Percentiles rank a stretch among this genome's conserved stretches.
Conservation (phyloP, 345 rosid genomes). For the Hirschfeldia incana region DNA sequence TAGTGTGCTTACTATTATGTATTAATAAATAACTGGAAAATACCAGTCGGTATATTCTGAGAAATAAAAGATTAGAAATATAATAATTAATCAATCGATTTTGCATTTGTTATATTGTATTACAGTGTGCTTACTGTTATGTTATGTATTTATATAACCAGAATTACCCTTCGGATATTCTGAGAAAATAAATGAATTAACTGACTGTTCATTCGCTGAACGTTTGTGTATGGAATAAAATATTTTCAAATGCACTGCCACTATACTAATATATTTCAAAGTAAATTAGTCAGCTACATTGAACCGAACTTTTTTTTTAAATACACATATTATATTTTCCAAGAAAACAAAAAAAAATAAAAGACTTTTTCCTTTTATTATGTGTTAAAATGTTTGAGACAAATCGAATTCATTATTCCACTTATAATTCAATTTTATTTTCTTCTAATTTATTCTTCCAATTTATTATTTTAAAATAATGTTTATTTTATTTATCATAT, state of each 20-base stretch:
- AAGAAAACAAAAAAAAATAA: too few species aligned
- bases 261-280: background rate
- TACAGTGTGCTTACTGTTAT: background rate
- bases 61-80: background rate
- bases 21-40: background rate
- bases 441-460: background rate
- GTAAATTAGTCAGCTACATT: too few species aligned
- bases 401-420: background rate
- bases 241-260: background rate
- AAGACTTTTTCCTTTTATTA: background rate
- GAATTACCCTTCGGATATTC: background rate
- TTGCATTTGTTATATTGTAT: constrained; percentile 3
- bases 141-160: background rate
- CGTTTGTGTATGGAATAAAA: background rate
- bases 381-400: too few species aligned
- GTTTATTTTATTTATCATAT: background rate
- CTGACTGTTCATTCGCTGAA: background rate
- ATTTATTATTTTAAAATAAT: background rate
- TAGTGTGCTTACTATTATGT: background rate
- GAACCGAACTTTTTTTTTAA: too few species aligned
- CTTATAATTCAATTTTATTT: background rate
- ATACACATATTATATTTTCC: background rate
- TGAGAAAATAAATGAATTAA: background rate
- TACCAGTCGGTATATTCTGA: background rate
- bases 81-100: background rate